A percentile compares a stretch with the other conserved stretches of the same genome.
phyloP scores from a whole-genome alignment of 2,329 filamentous ascomycete species.

The Hymenoscyphus infarciens region DNA sequence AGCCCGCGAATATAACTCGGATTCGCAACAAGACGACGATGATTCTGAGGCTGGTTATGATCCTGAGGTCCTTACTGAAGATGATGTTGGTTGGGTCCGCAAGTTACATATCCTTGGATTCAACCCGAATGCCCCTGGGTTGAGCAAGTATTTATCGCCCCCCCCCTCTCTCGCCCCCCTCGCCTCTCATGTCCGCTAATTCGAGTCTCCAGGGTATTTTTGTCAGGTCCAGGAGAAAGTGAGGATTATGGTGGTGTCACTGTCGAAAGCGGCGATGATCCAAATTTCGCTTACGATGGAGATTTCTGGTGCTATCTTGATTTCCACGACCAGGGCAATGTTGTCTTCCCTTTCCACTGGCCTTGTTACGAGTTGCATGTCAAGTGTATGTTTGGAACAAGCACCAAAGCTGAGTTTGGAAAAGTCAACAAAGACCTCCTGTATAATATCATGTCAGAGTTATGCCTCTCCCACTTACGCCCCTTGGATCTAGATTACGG shows the following conservation, averaged over 20 bases:
- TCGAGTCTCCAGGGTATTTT: neutral
- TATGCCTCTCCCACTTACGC: neutral
- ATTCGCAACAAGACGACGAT: neutral
- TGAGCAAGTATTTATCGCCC: neutral
- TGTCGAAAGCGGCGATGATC: neutral
- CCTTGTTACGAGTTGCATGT: slow-evolving; percentile 10
- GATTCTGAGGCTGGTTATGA: neutral
- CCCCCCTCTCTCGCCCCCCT: neutral
- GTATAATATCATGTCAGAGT: neutral
- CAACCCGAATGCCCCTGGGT: neutral
- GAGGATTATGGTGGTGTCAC: neutral
- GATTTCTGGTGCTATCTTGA: neutral
- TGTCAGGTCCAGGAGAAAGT: neutral
- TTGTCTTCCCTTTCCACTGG: slow-evolving; percentile 17
- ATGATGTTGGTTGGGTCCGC: neutral
- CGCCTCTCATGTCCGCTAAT: neutral
- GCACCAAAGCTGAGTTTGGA: neutral
- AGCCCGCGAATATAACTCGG: neutral
- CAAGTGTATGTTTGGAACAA: slow-evolving; percentile 7
- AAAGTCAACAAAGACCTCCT: neutral
- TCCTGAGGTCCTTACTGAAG: neutral
- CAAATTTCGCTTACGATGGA: neutral
- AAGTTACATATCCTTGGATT: neutral
- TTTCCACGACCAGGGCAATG: neutral
- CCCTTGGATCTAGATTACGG: neutral